Evolutionary conservation across 1,284 basidiomycete species (phyloP).

Genomic region (Xerocomus amazonicus): DNA sequence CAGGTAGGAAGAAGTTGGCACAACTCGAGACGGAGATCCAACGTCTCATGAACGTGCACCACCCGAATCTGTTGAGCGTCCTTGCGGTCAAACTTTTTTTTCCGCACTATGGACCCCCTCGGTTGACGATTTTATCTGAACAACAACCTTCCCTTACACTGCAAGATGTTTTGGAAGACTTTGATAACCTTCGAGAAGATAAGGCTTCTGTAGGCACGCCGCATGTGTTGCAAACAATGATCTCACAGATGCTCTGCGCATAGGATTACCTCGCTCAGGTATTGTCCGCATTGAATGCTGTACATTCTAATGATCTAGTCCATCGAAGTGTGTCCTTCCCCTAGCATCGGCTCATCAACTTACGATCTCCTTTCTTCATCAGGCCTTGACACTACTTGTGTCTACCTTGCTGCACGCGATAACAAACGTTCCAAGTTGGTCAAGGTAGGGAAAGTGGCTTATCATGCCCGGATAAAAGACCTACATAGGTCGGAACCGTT

Average conservation of each 20-base stretch:
- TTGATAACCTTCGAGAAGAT: slow-evolving; percentile 60
- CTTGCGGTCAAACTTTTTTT: slow-evolving; percentile 62
- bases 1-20: slow-evolving; percentile 61
- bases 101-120: slow-evolving; percentile 48
- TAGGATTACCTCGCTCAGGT: slow-evolving; percentile 72
- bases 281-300: slow-evolving; percentile 57
- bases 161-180: slow-evolving; percentile 66
- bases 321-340: slow-evolving; percentile 50
- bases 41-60: slow-evolving; percentile 52
- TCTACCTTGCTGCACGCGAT: slow-evolving; percentile 54
- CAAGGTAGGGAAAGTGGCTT: slow-evolving; percentile 63
- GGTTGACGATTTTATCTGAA: slow-evolving; percentile 62
- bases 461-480: slow-evolving; percentile 62
- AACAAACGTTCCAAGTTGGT: slow-evolving; percentile 53
- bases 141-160: slow-evolving; percentile 60
- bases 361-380: slow-evolving; percentile 1
- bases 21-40: slow-evolving; percentile 64
- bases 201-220: slow-evolving; percentile 50
- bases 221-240: background rate
- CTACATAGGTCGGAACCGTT: slow-evolving; percentile 74
- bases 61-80: slow-evolving; percentile 58
- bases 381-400: slow-evolving; percentile 55
- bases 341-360: background rate
- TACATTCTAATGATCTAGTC: slow-evolving; percentile 60
- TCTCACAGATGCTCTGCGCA: background rate